These are phyloP conservation scores for Saccharomycopsis guyanensis DNA, from an alignment of 805 yeast genomes.

Conservation along the genomic window DNA sequence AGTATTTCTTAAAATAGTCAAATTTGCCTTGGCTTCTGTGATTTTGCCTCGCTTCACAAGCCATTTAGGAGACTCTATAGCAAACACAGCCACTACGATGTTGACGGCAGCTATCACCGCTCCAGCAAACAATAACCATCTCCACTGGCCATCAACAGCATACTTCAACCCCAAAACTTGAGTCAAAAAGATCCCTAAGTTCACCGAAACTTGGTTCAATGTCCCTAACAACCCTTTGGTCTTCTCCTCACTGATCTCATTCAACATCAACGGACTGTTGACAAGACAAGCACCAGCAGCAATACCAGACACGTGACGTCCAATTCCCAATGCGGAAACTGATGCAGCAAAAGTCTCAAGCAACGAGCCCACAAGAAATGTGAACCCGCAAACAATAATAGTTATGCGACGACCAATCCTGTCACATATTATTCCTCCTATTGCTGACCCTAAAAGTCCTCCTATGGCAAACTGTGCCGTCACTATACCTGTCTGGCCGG, in stretches of 20 bases:
- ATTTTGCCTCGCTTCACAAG: neutral
- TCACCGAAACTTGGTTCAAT: slow-evolving; percentile 83
- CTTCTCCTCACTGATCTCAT: slow-evolving; percentile 65
- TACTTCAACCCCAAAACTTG: slow-evolving; percentile 65
- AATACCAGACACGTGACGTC: slow-evolving; percentile 72
- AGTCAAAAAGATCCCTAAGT: slow-evolving; percentile 73
- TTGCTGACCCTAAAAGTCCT: slow-evolving; percentile 7
- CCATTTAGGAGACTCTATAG: slow-evolving; percentile 85
- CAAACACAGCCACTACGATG: slow-evolving; percentile 34
- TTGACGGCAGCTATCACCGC: slow-evolving; percentile 44
- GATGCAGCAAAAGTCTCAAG: slow-evolving; percentile 1
- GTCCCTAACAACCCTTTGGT: slow-evolving; percentile 76
- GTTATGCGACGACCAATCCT: slow-evolving; percentile 1
- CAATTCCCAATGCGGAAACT: slow-evolving; percentile 29
- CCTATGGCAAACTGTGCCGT: slow-evolving; percentile 6
- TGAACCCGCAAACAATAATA: neutral
- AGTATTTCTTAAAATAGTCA: slow-evolving; percentile 20
- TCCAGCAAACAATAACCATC: slow-evolving; percentile 56
- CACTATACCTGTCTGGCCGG: neutral
- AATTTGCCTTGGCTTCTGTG: neutral
- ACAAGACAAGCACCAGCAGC: slow-evolving; percentile 88
- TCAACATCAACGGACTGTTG: slow-evolving; percentile 73
- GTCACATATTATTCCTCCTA: slow-evolving; percentile 1
- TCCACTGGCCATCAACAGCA: slow-evolving; percentile 65
- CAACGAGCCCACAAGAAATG: slow-evolving; percentile 3